phyloP scores from a whole-genome alignment of 208 protist genomes.

The Leishmania arabica region DNA sequence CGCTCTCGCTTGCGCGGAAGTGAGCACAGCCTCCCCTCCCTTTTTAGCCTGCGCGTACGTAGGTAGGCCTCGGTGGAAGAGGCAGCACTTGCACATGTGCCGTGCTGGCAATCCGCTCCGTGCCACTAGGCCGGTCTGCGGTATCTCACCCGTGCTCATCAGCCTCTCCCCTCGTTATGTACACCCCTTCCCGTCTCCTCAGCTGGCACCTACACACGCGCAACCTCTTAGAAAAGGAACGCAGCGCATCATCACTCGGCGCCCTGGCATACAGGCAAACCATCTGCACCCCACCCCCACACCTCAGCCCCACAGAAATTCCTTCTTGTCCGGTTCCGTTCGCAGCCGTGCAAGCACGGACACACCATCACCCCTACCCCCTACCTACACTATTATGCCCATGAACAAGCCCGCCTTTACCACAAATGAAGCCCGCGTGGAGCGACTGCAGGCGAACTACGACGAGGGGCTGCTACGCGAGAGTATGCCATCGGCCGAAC shows the following conservation, averaged over 20 bases:
- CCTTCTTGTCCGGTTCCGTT: neutral
- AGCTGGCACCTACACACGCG: neutral
- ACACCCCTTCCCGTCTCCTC: neutral
- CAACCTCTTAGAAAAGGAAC: neutral
- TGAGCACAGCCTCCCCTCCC: neutral
- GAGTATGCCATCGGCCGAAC: conserved; percentile 43
- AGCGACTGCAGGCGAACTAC: conserved; percentile 80
- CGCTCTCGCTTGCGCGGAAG: neutral
- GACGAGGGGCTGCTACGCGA: conserved; percentile 71
- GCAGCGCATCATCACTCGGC: neutral
- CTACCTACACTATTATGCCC: conserved; percentile 23
- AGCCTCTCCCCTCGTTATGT: neutral
- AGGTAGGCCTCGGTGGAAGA: neutral
- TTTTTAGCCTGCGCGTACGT: neutral
- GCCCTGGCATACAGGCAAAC: neutral
- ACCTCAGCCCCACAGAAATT: neutral
- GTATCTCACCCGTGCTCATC: too few species aligned
- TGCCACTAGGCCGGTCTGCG: neutral
- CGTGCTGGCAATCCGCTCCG: neutral
- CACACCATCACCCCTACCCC: neutral
- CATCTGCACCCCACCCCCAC: neutral
- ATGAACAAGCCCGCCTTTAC: conserved; percentile 77
- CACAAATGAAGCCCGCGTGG: conserved; percentile 57
- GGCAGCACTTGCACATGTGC: neutral
- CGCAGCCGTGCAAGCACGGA: neutral